Evolutionary conservation across 2,329 filamentous ascomycete genomes (phyloP).

Genomic region (Xylaria sp.): DNA sequence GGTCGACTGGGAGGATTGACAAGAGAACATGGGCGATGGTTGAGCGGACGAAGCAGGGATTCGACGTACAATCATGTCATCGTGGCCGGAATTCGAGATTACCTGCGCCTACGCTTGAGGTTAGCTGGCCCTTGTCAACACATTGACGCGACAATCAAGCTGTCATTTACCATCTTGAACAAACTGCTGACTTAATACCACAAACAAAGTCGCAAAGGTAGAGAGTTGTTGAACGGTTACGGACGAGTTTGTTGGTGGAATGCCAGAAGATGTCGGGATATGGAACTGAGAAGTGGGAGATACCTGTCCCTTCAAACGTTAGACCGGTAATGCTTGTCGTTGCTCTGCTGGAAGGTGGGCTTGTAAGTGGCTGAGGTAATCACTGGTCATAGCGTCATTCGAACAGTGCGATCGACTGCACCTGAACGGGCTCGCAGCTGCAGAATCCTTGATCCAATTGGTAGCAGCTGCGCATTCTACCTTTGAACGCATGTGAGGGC

Average conservation of each 20-base stretch:
- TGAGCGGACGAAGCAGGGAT: constrained; percentile 2
- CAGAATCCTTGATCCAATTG: not conserved
- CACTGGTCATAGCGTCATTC: constrained; percentile 10
- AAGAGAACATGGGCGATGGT: not conserved
- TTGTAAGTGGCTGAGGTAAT: not conserved
- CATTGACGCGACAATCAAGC: not conserved
- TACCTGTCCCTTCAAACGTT: constrained; percentile 18
- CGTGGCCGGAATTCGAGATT: constrained; percentile 82
- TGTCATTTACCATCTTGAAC: constrained; percentile 24
- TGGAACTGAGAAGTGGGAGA: constrained; percentile 5
- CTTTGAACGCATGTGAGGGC: not conserved
- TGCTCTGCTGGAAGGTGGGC: not conserved
- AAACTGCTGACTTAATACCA: not conserved
- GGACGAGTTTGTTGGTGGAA: constrained; percentile 7
- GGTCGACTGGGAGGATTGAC: not conserved
- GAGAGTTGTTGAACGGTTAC: not conserved
- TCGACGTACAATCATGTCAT: constrained; percentile 96
- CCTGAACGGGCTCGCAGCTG: not conserved
- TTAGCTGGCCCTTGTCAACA: constrained; percentile 12
- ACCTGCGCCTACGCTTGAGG: constrained; percentile 52
- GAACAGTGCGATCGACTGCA: not conserved
- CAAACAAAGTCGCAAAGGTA: not conserved
- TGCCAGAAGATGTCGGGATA: not conserved
- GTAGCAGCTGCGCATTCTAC: not conserved
- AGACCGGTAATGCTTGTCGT: not conserved